Evolutionary conservation across 73 alveolate genomes (phyloP).

Genomic region (Paramecium octaurelia): DNA sequence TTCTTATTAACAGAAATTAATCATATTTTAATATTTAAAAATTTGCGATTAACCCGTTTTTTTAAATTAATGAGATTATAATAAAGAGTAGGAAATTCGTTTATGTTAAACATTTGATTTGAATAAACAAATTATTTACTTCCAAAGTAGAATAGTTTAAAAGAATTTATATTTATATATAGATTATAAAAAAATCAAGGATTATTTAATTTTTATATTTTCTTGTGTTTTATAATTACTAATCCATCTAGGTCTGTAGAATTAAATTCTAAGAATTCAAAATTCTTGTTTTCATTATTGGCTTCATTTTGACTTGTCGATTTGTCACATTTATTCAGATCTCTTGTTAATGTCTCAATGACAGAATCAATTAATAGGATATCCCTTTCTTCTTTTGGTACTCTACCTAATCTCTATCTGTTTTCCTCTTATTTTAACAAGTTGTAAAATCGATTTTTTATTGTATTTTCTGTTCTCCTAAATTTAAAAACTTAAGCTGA

Average conservation of each 20-base stretch:
- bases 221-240: neutral
- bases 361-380: neutral
- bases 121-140: neutral
- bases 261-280: neutral
- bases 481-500: neutral
- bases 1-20: neutral
- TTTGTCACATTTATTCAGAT: neutral
- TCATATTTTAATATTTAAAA: neutral
- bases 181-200: neutral
- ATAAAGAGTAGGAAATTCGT: neutral
- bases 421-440: conserved; percentile 16
- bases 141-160: neutral
- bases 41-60: neutral
- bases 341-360: neutral
- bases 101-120: neutral
- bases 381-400: conserved; percentile 23
- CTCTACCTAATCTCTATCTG: neutral
- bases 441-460: conserved; percentile 25
- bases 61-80: neutral
- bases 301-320: neutral
- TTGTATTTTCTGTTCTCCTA: conserved; percentile 38
- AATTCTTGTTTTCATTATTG: neutral
- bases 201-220: neutral
- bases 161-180: neutral
- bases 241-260: neutral